Percentiles rank a stretch among this genome's conserved stretches.
These are phyloP conservation scores for Hygrocybe punicea DNA, from an alignment of 768 basidiomycete genomes.

Conservation along the genomic window DNA sequence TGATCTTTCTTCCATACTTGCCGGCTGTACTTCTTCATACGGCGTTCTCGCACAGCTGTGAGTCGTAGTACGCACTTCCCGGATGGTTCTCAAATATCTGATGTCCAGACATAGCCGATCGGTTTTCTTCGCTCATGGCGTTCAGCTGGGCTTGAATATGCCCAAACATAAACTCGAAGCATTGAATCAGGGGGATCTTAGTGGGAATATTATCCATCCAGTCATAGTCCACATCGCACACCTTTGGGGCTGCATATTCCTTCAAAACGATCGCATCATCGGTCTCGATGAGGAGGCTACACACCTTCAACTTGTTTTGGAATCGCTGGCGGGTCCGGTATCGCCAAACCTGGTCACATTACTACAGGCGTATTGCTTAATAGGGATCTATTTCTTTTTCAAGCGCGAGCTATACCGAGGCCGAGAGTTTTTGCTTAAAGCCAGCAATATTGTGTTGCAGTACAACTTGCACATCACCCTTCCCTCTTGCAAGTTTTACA, in stretches of 20 bases:
- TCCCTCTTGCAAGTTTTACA: neutral
- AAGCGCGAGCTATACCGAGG: neutral
- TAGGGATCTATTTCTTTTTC: neutral
- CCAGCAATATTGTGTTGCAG: neutral
- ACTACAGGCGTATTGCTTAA: neutral
- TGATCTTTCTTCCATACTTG: no score
- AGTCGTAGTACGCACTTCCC: neutral
- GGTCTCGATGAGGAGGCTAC: neutral
- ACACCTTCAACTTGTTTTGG: neutral
- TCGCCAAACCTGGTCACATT: neutral
- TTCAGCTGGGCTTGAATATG: neutral
- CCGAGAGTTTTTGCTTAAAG: neutral
- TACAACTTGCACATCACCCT: neutral
- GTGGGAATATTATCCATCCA: neutral
- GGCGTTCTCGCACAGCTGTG: neutral
- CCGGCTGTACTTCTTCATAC: neutral
- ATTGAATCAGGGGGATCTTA: neutral
- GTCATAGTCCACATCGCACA: neutral
- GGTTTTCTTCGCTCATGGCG: neutral
- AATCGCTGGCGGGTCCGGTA: neutral
- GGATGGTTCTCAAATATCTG: neutral
- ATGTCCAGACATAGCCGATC: neutral
- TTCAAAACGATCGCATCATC: neutral
- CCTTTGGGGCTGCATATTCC: neutral
- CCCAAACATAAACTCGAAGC: neutral